Evolutionary conservation across 177 flowering plant genomes (phyloP), one percentile per base, ranked within the genome.

Genomic region (Tripterygium wilfordii): DNA sequence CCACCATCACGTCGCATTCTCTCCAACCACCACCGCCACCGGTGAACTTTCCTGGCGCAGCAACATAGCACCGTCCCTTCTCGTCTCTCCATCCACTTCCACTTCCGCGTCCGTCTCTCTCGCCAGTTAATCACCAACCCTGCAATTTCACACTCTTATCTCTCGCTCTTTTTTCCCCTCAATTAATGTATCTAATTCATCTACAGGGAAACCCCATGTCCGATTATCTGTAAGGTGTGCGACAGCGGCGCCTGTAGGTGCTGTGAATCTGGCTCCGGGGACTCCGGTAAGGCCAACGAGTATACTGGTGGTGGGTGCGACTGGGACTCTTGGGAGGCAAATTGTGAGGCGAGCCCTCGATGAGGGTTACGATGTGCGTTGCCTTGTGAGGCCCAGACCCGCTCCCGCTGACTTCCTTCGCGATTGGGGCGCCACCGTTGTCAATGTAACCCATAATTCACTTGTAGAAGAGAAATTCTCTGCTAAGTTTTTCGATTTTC

Each of bases 361-460:
- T 54, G 98, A 92, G 66, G 98, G 98, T 29, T 92, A 92, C 45
- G 98, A 92, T 23, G 98, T 92, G 3, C 64, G 96, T 53, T 92
- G 98, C 57, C 88, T 92, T 46, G 98, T 92, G 2, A 63, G 98
- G 58, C 96, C 98, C 20, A 61, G 96, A 22, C 96, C 98, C 19
- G 88, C 91, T 31, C 98, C 98, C 42, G 98, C 98, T 52, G 98
- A 92, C 53, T 92, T 92, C 51, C 96, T 92, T 47, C 94, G 98
- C 14, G 96, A 92, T 58, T 92, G 98, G 98, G 98, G 96, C 48
- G 98, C 96, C 10, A 88, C 82, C 18, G 96, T 88, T 45, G 98
- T 88, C 61, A 92, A 92, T 74, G 98, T 88, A 66, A n/a, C n/a
- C n/a, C n/a, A n/a, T n/a, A n/a, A n/a, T n/a, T n/a, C n/a, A n/a